These are phyloP conservation scores for Plectosphaerella sp. DNA, from an alignment of 2,329 filamentous ascomycete species.

Conservation along the genomic window DNA sequence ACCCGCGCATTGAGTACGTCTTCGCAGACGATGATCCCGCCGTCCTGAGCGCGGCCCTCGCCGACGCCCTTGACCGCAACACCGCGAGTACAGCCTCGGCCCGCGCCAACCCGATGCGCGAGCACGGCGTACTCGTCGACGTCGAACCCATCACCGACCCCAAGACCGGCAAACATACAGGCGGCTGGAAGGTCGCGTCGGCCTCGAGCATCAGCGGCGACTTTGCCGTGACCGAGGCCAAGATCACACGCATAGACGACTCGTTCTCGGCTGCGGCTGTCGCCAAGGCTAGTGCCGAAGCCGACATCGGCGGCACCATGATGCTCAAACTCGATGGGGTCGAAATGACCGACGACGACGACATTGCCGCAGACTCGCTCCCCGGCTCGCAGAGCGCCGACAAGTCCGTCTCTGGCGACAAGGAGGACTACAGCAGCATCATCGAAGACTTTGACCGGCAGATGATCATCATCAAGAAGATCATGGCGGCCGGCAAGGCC, in stretches of 20 bases:
- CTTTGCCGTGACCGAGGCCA: conserved; percentile 58
- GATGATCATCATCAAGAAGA: conserved; percentile 49
- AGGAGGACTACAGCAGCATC: conserved; percentile 46
- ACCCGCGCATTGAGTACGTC: conserved; percentile 86
- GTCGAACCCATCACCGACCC: conserved; percentile 35
- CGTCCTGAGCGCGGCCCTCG: conserved; percentile 63
- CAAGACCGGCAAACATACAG: background rate
- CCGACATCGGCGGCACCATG: conserved; percentile 23
- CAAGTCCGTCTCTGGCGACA: conserved; percentile 16
- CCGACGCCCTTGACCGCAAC: conserved; percentile 20
- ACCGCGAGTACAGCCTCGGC: conserved; percentile 18
- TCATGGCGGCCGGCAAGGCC: conserved; percentile 45
- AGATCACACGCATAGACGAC: conserved; percentile 38
- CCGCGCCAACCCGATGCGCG: conserved; percentile 4
- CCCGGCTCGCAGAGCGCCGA: conserved; percentile 23
- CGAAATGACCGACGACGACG: conserved; percentile 19
- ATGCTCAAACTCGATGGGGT: conserved; percentile 62
- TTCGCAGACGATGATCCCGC: conserved; percentile 90
- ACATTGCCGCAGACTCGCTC: conserved; percentile 9
- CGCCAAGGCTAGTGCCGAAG: conserved; percentile 20
- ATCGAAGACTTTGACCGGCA: conserved; percentile 54
- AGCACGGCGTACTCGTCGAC: conserved; percentile 45
- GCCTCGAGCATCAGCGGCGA: conserved; percentile 69
- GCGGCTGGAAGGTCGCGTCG: conserved; percentile 53
- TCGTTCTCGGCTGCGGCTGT: background rate